Conservation (phyloP, 2,329 filamentous ascomycete species). For the Fusarium sp. region DNA sequence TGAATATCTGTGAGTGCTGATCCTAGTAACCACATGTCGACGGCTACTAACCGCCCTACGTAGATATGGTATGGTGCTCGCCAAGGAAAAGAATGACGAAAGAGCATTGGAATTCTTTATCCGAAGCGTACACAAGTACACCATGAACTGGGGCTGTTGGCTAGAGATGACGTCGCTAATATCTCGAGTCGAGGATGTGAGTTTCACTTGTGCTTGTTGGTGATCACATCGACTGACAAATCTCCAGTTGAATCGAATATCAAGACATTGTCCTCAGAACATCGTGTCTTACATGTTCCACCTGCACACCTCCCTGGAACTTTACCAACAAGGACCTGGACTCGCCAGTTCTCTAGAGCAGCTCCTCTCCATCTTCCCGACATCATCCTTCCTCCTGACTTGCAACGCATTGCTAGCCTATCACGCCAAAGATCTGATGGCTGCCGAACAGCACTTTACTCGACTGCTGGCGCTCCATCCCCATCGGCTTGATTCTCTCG, state of each 20-base stretch:
- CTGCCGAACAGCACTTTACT: slow-evolving; percentile 76
- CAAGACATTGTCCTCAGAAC: slow-evolving; percentile 83
- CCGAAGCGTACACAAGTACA: slow-evolving; percentile 86
- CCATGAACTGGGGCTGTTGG: slow-evolving; percentile 98
- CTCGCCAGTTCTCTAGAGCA: slow-evolving; percentile 81
- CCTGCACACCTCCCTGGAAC: slow-evolving; percentile 88
- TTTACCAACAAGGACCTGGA: slow-evolving; percentile 85
- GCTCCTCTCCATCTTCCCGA: slow-evolving; percentile 86
- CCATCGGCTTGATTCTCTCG: slow-evolving; percentile 85
- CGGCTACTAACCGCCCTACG: not conserved
- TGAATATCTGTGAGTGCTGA: slow-evolving; percentile 75
- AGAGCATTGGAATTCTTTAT: slow-evolving; percentile 89
- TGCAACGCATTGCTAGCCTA: slow-evolving; percentile 90
- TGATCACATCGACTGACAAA: slow-evolving; percentile 41
- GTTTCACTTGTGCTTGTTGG: slow-evolving; percentile 45
- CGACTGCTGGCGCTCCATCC: slow-evolving; percentile 82
- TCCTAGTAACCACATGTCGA: not conserved
- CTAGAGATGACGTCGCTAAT: slow-evolving; percentile 88
- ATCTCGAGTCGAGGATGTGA: slow-evolving; percentile 82
- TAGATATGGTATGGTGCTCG: slow-evolving; percentile 87
- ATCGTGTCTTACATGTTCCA: slow-evolving; percentile 96
- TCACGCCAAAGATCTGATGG: slow-evolving; percentile 84
- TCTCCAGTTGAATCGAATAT: slow-evolving; percentile 75
- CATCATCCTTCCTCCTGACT: slow-evolving; percentile 88
- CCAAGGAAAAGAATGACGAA: slow-evolving; percentile 90